Evolutionary conservation across 768 basidiomycete genomes (phyloP), one percentile per base, ranked within the genome.

Genomic region (Cystofilobasidium ferigula): DNA sequence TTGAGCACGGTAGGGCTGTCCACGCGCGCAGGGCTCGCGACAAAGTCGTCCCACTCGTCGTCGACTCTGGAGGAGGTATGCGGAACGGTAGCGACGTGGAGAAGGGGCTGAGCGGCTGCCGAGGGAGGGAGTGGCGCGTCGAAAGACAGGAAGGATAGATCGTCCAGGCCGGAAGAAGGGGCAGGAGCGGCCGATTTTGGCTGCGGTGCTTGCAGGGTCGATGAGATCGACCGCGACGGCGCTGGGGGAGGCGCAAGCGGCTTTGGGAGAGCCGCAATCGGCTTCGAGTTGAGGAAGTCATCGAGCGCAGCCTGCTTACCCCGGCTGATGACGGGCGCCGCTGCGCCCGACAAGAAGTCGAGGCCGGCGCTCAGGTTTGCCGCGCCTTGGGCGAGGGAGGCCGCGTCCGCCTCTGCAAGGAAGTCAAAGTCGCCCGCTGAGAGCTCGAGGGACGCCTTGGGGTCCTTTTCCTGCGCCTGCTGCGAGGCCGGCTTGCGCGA

Each of bases 31-130:
- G 63, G 63, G 2, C 36, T 24, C 16, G 56, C 63, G 32, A 57
- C 34, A 42, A 63, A 63, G 56, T 45, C 56, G 54, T 63, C 63
- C 63, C 63, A 63, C 26, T 56, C 53, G 56, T 63, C 63, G 54
- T 45, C 20, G 43, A 20, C 9, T 5, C 45, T 4, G 45, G 6
- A 34, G 30, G 20, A 43, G 40, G 54, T 26, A 22, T 12, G 22
- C 14, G 14, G 30, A 40, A 8, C 4, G 63, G 28, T 5, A 30
- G 14, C 5, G 51, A 32, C 2, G 51, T 32, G 10, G 10, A 22
- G 45, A 12, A 43, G 8, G 40, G 8, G 14, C 18, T 16, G n/a
- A 38, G 26, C 18, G 34, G 1, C 30, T 12, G 20, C 16, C 12
- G 40, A 7, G 3, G 38, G 40, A 0, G 63, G 22, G 0, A 13